Percentiles rank a stretch among this genome's conserved stretches.
Conservation (phyloP, 176 grass and related monocot species). For the Phragmites australis region DNA sequence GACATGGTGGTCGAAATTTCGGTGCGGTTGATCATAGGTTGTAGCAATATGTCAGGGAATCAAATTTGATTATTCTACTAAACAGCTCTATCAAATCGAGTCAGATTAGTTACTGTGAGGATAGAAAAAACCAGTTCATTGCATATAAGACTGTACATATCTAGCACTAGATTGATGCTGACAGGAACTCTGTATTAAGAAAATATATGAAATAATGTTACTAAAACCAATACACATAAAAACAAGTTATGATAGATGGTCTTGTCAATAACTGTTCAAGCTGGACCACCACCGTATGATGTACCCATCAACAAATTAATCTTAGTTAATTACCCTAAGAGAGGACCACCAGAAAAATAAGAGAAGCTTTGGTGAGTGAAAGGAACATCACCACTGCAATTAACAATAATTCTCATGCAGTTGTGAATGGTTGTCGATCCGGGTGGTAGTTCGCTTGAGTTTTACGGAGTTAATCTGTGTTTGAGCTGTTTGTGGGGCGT, state of each 20-base stretch:
- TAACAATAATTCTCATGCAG: constrained; percentile 28
- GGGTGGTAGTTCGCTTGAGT: too few relatives aligned
- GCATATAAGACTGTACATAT: constrained; percentile 14
- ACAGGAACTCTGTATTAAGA: not conserved
- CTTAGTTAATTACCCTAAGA: constrained; percentile 5
- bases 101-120: constrained; percentile 1
- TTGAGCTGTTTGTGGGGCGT: too few relatives aligned
- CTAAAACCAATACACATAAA: not conserved
- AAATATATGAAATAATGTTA: not conserved
- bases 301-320: constrained; percentile 20
- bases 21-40: constrained; percentile 23
- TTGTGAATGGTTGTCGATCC: too few relatives aligned
- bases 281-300: constrained; percentile 33
- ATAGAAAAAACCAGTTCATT: constrained; percentile 3
- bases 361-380: constrained; percentile 39
- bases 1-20: constrained; percentile 38
- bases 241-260: too few relatives aligned
- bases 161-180: constrained; percentile 21
- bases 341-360: constrained; percentile 19
- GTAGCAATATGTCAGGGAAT: constrained; percentile 40
- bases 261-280: constrained; percentile 16
- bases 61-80: constrained; percentile 40
- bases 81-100: not conserved
- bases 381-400: constrained; percentile 31
- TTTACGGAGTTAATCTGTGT: too few relatives aligned